phyloP scores from a whole-genome alignment of 148 eudicot genomes.

The Spergularia marina region DNA sequence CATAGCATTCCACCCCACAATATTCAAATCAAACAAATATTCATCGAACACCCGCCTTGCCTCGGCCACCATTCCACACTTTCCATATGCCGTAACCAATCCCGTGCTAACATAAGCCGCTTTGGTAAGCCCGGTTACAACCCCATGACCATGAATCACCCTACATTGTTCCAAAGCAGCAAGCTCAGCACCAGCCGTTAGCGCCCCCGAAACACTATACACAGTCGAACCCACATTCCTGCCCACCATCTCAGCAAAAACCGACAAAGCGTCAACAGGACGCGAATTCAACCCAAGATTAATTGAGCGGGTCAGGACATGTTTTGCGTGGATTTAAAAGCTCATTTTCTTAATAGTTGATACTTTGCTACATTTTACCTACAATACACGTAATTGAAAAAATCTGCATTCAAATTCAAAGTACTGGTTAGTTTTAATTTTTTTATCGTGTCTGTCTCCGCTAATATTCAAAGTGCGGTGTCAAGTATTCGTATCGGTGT shows the following conservation, averaged over 20 bases:
- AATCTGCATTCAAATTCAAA: no score
- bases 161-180: conserved; percentile 64
- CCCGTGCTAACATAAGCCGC: conserved; percentile 52
- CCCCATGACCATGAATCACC: conserved; percentile 54
- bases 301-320: no score
- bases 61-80: conserved; percentile 56
- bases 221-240: conserved; percentile 39
- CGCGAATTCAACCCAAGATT: no score
- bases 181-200: conserved; percentile 44
- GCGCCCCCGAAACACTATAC: conserved; percentile 58
- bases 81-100: conserved; percentile 64
- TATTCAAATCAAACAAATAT: conserved; percentile 30
- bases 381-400: no score
- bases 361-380: no score
- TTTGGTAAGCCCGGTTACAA: conserved; percentile 37
- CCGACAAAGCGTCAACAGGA: conserved; percentile 40
- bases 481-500: no score
- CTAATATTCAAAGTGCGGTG: no score
- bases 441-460: no score
- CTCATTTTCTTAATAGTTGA: no score
- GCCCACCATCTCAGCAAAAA: conserved; percentile 50
- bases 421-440: no score
- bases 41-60: conserved; percentile 58
- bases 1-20: conserved; percentile 67
- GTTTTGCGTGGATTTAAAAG: no score